Conservation (phyloP, 176 grass and related monocot genomes). For the Eleusine coracana region DNA sequence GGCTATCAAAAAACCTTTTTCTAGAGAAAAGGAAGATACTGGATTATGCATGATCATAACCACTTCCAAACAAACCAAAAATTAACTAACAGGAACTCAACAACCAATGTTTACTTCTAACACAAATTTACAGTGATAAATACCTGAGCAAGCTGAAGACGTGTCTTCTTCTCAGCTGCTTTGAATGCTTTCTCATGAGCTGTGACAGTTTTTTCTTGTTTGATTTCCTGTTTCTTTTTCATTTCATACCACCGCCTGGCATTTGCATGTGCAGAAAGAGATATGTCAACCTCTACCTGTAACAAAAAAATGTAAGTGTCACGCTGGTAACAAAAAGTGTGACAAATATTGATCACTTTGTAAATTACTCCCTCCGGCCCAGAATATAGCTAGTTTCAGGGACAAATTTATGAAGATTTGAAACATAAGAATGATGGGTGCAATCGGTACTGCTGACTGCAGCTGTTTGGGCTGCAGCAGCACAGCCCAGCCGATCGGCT, state of each 20-base stretch:
- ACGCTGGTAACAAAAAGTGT: background rate
- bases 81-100: slow-evolving; percentile 10
- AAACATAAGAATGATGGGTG: no score
- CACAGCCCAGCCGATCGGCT: no score
- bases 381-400: no score
- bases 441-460: no score
- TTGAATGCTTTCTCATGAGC: slow-evolving; percentile 98
- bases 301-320: slow-evolving; percentile 28
- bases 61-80: slow-evolving; percentile 24
- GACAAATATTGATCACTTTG: slow-evolving; percentile 3
- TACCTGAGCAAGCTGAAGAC: slow-evolving; percentile 94
- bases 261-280: slow-evolving; percentile 99
- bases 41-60: background rate
- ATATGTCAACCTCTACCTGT: slow-evolving; percentile 95
- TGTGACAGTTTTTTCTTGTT: slow-evolving; percentile 92
- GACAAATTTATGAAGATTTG: no score
- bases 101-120: background rate
- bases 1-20: slow-evolving; percentile 23
- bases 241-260: slow-evolving; percentile 91
- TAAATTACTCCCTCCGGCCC: no score
- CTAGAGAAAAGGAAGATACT: background rate
- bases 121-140: slow-evolving; percentile 12
- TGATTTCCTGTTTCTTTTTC: slow-evolving; percentile 97
- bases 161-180: slow-evolving; percentile 98
- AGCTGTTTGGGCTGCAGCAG: no score